These are phyloP conservation scores for Cerrena zonata DNA, from an alignment of 1,284 basidiomycete genomes.

Conservation along the genomic window DNA sequence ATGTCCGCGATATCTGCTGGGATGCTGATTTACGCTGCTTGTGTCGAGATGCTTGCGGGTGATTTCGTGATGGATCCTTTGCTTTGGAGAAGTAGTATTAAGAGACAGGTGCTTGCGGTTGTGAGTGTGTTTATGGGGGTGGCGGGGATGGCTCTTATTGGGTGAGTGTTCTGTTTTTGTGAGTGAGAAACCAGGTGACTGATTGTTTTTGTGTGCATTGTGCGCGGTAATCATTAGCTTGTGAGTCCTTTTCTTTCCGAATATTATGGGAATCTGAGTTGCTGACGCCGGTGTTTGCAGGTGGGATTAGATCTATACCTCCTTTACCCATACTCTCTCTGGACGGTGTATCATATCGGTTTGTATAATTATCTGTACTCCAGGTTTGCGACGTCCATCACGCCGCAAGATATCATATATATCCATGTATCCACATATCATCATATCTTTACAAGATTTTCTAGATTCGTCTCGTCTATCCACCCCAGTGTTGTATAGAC, in stretches of 20 bases:
- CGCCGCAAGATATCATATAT: too few relatives aligned
- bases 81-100: constrained; percentile 35
- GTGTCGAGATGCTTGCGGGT: constrained; percentile 75
- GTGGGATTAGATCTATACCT: neutral
- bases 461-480: too few relatives aligned
- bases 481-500: too few relatives aligned
- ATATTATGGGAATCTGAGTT: neutral
- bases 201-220: neutral
- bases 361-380: too few relatives aligned
- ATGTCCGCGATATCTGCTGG: constrained; percentile 75
- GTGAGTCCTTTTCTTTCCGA: neutral
- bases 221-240: neutral
- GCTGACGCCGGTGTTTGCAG: neutral
- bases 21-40: constrained; percentile 72
- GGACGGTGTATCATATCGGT: neutral
- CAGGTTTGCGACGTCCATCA: neutral
- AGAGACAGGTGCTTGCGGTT: constrained; percentile 49
- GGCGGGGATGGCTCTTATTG: constrained; percentile 50
- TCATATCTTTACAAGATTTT: too few relatives aligned
- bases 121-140: constrained; percentile 51
- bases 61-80: constrained; percentile 67
- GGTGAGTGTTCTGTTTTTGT: constrained; percentile 16
- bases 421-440: too few relatives aligned
- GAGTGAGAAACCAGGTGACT: neutral
- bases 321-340: neutral